phyloP scores from a whole-genome alignment of 441 rosid species.

The Rhodomyrtus psidioides region DNA sequence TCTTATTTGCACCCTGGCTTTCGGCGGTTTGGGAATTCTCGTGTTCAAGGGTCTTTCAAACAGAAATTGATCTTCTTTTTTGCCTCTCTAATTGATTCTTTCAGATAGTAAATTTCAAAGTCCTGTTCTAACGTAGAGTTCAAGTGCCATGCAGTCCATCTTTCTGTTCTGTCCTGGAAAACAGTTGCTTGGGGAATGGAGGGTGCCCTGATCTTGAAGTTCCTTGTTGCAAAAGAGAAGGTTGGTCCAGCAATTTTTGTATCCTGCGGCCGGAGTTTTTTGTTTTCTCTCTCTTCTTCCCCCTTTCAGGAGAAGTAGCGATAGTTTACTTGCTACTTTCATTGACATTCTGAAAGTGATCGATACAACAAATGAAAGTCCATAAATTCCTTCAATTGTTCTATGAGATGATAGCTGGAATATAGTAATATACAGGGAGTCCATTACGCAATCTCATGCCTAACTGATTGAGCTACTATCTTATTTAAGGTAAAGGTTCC shows the following conservation, averaged over 20 bases:
- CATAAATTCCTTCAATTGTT: neutral
- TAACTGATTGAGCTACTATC: neutral
- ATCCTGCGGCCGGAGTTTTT: neutral
- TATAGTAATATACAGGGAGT: neutral
- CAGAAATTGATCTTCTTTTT: constrained; percentile 15
- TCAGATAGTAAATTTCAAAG: neutral
- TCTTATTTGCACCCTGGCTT: constrained; percentile 42
- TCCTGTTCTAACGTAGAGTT: neutral
- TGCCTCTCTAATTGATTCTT: neutral
- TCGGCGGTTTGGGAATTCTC: constrained; percentile 55
- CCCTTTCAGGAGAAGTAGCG: neutral
- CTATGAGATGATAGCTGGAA: neutral
- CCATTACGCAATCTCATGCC: neutral
- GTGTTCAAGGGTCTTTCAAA: constrained; percentile 38
- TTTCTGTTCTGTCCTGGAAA: constrained; percentile 17
- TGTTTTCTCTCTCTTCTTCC: neutral
- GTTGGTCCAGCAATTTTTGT: neutral
- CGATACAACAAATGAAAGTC: neutral
- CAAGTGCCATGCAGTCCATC: neutral
- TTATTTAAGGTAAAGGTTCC: neutral
- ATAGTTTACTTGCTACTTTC: neutral
- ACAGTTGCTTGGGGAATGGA: neutral
- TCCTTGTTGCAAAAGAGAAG: constrained; percentile 6
- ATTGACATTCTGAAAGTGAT: neutral
- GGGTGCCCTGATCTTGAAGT: neutral